phyloP scores from a whole-genome alignment of 163 green algal genomes.

The Botryococcus braunii region DNA sequence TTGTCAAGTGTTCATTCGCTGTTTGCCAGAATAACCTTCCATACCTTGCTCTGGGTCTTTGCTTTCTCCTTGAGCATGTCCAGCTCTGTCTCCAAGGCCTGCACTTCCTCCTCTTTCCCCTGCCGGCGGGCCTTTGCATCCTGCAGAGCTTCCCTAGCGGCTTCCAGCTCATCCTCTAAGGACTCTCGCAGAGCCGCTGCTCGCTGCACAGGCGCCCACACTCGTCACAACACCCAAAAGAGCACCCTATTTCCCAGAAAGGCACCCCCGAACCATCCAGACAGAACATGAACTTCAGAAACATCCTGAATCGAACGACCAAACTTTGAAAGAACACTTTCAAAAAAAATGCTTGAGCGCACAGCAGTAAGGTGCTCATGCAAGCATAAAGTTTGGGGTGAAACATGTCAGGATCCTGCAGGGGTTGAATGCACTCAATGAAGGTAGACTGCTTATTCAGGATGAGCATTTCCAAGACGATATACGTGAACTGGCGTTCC shows the following conservation, averaged over 20 bases:
- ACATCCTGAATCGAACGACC: not conserved
- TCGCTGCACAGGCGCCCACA: not conserved
- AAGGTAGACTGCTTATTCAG: too few species aligned
- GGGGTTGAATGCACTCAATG: too few species aligned
- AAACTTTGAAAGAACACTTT: not conserved
- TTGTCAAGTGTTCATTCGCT: too few species aligned
- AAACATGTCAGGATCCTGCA: too few species aligned
- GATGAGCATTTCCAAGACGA: too few species aligned
- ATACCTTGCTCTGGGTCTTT: not conserved
- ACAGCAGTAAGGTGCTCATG: too few species aligned
- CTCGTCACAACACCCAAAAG: not conserved
- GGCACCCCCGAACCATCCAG: not conserved
- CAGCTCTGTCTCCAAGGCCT: not conserved
- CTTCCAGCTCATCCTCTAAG: not conserved
- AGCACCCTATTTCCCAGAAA: not conserved
- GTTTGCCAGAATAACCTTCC: too few species aligned
- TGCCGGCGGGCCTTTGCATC: not conserved
- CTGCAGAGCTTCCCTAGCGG: not conserved
- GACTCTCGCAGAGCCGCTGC: constrained; percentile 4
- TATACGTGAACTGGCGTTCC: too few species aligned
- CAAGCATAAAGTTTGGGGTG: too few species aligned
- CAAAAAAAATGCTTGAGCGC: not conserved
- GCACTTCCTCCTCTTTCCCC: not conserved
- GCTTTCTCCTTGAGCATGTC: not conserved
- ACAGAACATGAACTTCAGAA: not conserved